A percentile compares a stretch with the other conserved stretches of the same genome.
phyloP scores from a whole-genome alignment of 192 early-diverging fungal genomes.

The Umbelopsis sp. region DNA sequence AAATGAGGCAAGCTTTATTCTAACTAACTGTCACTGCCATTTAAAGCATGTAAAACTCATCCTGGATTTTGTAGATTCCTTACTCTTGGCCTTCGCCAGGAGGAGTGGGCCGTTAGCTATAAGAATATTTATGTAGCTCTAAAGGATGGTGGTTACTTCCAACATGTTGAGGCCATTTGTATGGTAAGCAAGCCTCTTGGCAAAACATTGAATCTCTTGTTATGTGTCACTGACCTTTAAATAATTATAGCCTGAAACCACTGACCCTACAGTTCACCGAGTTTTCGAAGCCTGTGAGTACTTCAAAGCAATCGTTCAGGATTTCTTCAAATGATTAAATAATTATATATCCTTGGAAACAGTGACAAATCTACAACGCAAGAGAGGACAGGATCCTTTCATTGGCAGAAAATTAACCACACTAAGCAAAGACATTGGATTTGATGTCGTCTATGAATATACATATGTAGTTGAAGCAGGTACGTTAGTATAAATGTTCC shows the following conservation, averaged over 20 bases:
- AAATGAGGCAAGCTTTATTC: conserved; percentile 25
- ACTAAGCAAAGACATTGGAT: background rate
- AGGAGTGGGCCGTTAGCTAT: background rate
- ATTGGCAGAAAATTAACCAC: background rate
- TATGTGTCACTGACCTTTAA: background rate
- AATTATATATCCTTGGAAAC: background rate
- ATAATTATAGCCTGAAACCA: background rate
- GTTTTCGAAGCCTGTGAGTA: conserved; percentile 6
- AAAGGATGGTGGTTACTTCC: conserved; percentile 3
- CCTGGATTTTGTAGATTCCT: background rate
- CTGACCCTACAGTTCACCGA: background rate
- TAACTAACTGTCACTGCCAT: background rate
- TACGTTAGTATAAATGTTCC: background rate
- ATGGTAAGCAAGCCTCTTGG: background rate
- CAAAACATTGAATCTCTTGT: background rate
- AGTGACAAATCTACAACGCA: background rate
- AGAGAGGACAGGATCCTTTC: background rate
- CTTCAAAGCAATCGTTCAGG: background rate
- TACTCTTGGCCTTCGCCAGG: background rate
- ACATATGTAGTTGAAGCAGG: background rate
- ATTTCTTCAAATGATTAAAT: background rate
- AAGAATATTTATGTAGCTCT: background rate
- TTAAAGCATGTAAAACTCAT: background rate
- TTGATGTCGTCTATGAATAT: background rate
- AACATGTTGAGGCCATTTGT: background rate